Evolutionary conservation across 1,284 basidiomycete genomes (phyloP).

Genomic region (Ustilago curta): DNA sequence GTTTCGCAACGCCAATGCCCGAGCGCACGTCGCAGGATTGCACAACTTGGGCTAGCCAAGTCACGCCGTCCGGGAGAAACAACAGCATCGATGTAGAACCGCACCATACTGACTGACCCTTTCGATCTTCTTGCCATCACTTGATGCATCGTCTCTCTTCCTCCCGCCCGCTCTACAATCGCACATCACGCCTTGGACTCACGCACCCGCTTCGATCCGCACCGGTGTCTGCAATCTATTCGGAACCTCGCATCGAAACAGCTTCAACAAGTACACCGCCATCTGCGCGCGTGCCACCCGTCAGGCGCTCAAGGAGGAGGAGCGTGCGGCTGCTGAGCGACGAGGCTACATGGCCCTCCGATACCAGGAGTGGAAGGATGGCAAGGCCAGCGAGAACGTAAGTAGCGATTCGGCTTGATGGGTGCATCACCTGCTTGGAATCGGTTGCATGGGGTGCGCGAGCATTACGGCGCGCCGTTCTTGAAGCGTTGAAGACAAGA

Average conservation of each 20-base stretch:
- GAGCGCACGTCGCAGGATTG: not conserved
- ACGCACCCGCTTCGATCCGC: not conserved
- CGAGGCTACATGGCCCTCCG: slow-evolving; percentile 69
- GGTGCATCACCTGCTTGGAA: not conserved
- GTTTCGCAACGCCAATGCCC: slow-evolving; percentile 15
- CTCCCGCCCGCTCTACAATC: not conserved
- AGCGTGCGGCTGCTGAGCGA: slow-evolving; percentile 70
- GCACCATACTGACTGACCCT: slow-evolving; percentile 16
- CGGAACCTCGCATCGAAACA: slow-evolving; percentile 31
- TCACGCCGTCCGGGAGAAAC: not conserved
- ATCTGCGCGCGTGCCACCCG: slow-evolving; percentile 70
- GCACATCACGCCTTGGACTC: not conserved
- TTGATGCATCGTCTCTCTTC: not conserved
- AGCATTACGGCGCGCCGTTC: not conserved
- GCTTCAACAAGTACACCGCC: slow-evolving; percentile 71
- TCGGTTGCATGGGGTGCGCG: not conserved
- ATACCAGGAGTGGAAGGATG: slow-evolving; percentile 71
- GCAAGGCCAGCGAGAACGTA: slow-evolving; percentile 68
- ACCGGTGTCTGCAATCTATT: not conserved
- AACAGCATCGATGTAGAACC: not conserved
- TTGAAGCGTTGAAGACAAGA: not conserved
- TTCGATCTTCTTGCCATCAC: not conserved
- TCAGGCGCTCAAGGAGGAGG: slow-evolving; percentile 70
- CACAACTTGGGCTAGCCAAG: not conserved
- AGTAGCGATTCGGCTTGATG: slow-evolving; percentile 22